phyloP scores from a whole-genome alignment of 306 rosid genomes.

The Astragalus glycyphyllos region DNA sequence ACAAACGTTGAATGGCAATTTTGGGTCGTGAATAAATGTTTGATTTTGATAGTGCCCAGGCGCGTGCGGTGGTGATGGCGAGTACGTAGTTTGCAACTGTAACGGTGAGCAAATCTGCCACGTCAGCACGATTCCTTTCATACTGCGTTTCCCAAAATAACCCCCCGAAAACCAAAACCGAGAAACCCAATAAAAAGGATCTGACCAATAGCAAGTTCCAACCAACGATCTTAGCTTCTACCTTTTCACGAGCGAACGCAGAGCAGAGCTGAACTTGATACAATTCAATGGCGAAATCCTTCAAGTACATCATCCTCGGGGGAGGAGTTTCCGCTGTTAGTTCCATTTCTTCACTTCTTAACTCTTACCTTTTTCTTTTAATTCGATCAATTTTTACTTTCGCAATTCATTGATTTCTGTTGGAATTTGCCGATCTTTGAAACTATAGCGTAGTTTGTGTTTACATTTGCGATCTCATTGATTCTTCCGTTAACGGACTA shows the following conservation, averaged over 20 bases:
- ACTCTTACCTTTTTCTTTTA: not conserved
- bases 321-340: constrained; percentile 99
- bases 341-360: constrained; percentile 26
- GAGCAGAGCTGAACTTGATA: constrained; percentile 4
- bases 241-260: not conserved
- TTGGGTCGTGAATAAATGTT: no score
- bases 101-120: constrained; percentile 39
- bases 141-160: constrained; percentile 43
- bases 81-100: no score
- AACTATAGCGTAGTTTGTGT: not conserved
- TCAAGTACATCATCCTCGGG: constrained; percentile 86
- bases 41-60: no score
- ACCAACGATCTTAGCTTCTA: not conserved
- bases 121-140: constrained; percentile 53
- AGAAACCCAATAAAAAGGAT: constrained; percentile 34
- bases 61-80: no score
- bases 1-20: no score
- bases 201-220: not conserved
- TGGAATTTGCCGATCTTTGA: constrained; percentile 30
- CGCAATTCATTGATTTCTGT: not conserved
- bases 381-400: not conserved
- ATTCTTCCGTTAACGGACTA: constrained; percentile 13
- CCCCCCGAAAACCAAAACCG: constrained; percentile 2
- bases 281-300: constrained; percentile 70
- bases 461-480: constrained; percentile 5